Evolutionary conservation across 2,329 filamentous ascomycete species (phyloP).

Genomic region (Claviceps monticola): DNA sequence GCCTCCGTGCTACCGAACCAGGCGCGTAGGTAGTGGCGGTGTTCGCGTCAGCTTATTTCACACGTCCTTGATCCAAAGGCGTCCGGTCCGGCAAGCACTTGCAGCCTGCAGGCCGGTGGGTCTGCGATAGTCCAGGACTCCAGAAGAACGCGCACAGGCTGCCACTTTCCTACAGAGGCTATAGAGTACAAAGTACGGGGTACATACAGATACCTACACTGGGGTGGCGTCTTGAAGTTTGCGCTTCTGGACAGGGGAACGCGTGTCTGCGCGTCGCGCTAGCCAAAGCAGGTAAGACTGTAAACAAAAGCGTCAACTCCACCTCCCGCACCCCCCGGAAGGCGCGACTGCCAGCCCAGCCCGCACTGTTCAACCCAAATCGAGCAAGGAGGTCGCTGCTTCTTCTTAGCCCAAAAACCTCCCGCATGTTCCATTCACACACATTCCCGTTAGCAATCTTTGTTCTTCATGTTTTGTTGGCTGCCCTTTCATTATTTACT

Average conservation of each 20-base stretch:
- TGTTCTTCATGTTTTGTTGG: constrained; percentile 2
- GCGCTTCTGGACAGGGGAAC: constrained; percentile 14
- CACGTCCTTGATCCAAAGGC: no score
- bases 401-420: constrained; percentile 4
- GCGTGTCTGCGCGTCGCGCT: constrained; percentile 20
- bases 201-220: background rate
- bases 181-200: background rate
- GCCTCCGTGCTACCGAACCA: background rate
- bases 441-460: constrained; percentile 4
- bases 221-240: constrained; percentile 3
- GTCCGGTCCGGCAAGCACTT: no score
- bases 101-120: no score
- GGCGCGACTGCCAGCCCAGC: constrained; percentile 8
- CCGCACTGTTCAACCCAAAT: constrained; percentile 6
- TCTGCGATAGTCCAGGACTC: no score
- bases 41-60: no score
- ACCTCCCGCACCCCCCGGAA: constrained; percentile 7
- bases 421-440: constrained; percentile 6
- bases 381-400: constrained; percentile 4
- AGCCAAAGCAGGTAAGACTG: constrained; percentile 15
- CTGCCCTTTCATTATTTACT: background rate
- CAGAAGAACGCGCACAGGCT: no score
- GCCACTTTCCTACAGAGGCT: background rate
- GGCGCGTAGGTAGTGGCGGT: background rate
- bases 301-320: constrained; percentile 26